A percentile compares a stretch with the other conserved stretches of the same genome.
phyloP scores from a whole-genome alignment of 345 rosid genomes.

The Brassica carinata region DNA sequence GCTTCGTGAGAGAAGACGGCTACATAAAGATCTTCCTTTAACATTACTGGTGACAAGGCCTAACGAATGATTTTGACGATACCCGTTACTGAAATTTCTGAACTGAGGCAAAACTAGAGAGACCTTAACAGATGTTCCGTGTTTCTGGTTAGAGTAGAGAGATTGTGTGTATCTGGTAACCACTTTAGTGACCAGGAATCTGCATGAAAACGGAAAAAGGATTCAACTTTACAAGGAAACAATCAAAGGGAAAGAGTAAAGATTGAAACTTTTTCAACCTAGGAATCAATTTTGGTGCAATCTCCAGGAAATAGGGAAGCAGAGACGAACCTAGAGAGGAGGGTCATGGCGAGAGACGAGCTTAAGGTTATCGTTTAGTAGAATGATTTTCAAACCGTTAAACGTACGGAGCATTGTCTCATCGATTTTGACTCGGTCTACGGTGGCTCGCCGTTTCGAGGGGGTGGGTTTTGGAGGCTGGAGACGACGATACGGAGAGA shows the following conservation, averaged over 20 bases:
- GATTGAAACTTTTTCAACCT: background rate
- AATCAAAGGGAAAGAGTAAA: constrained; percentile 10
- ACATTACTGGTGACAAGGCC: constrained; percentile 20
- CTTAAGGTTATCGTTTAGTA: background rate
- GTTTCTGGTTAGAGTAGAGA: constrained; percentile 37
- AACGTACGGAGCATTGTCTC: constrained; percentile 28
- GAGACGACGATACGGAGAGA: constrained; percentile 1
- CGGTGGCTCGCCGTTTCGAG: constrained; percentile 1
- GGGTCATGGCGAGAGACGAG: constrained; percentile 32
- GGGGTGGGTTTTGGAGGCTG: constrained; percentile 30
- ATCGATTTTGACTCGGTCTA: background rate
- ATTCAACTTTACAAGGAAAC: background rate
- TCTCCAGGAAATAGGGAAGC: background rate
- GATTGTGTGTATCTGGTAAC: constrained; percentile 45
- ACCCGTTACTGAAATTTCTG: constrained; percentile 41
- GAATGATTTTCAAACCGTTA: constrained; percentile 1
- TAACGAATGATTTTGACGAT: constrained; percentile 25
- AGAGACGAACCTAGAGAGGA: constrained; percentile 40
- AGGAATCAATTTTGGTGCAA: background rate
- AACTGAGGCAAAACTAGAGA: constrained; percentile 48
- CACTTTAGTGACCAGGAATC: constrained; percentile 53
- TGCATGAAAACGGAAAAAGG: constrained; percentile 38
- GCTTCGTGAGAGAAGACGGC: constrained; percentile 41
- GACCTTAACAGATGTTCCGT: constrained; percentile 38
- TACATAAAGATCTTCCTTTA: constrained; percentile 39